A percentile compares a stretch with the other conserved stretches of the same genome.
Evolutionary conservation across 306 rosid species (phyloP).

Genomic region (Hippophae tibetana): DNA sequence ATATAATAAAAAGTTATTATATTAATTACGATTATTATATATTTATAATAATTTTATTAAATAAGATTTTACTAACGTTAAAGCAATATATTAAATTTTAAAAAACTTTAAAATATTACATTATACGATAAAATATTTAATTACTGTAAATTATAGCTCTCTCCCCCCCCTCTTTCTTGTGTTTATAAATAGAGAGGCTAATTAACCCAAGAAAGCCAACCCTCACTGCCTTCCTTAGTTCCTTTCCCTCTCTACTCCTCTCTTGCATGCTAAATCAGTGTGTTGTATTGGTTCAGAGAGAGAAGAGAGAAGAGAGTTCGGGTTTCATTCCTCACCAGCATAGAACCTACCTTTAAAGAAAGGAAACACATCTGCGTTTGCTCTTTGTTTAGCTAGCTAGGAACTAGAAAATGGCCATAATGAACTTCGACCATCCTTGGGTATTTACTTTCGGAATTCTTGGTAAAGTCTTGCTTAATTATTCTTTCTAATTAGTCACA

Average conservation of each 20-base stretch:
- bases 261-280: constrained; percentile 18
- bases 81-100: no score
- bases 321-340: constrained; percentile 17
- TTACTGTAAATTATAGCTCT: no score
- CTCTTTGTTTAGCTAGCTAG: neutral
- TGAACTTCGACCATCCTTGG: constrained; percentile 29
- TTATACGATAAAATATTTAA: no score
- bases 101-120: no score
- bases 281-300: neutral
- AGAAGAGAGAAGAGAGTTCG: constrained; percentile 8
- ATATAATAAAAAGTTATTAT: no score
- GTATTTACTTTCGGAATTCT: constrained; percentile 68
- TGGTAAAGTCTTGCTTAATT: constrained; percentile 27
- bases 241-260: constrained; percentile 10
- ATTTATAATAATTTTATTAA: no score
- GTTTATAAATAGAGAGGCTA: constrained; percentile 18
- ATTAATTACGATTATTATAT: no score
- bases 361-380: neutral
- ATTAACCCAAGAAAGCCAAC: neutral
- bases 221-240: neutral
- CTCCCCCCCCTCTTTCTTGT: neutral
- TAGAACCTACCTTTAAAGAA: constrained; percentile 10
- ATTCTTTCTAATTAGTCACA: neutral
- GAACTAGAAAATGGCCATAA: constrained; percentile 26
- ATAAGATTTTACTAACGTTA: no score